These are phyloP conservation scores for Coniochaeta sp. DNA, from an alignment of 2,329 filamentous ascomycete species.

Conservation along the genomic window DNA sequence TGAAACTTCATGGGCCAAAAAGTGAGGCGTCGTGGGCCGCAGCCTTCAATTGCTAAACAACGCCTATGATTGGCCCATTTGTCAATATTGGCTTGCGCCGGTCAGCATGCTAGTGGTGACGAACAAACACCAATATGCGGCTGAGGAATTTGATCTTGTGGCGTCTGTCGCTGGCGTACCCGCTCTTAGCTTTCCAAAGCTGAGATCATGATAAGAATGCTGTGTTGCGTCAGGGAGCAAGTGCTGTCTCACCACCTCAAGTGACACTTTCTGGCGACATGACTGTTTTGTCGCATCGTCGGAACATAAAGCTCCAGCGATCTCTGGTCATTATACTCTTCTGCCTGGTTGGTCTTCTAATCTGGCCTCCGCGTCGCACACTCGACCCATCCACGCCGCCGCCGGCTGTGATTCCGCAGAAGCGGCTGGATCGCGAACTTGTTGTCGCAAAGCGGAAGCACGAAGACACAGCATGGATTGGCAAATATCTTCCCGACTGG, in stretches of 20 bases:
- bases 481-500: conserved; percentile 35
- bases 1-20: not conserved
- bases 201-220: not conserved
- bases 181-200: not conserved
- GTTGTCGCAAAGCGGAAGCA: conserved; percentile 10
- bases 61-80: not conserved
- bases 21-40: not conserved
- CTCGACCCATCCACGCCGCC: not conserved
- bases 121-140: not conserved
- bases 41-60: not conserved
- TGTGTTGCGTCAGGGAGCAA: not conserved
- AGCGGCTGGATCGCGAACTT: conserved; percentile 6
- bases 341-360: not conserved
- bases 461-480: conserved; percentile 28
- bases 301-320: not conserved
- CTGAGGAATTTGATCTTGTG: not conserved
- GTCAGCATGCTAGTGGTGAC: not conserved
- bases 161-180: not conserved
- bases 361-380: not conserved
- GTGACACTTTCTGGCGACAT: not conserved
- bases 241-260: not conserved
- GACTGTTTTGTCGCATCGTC: not conserved
- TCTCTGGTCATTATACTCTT: not conserved
- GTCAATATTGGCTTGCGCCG: not conserved
- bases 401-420: not conserved